Evolutionary conservation across 108 stramenopile genomes (phyloP), one percentile per base, ranked within the genome.

Genomic region (Nitzschia palea): DNA sequence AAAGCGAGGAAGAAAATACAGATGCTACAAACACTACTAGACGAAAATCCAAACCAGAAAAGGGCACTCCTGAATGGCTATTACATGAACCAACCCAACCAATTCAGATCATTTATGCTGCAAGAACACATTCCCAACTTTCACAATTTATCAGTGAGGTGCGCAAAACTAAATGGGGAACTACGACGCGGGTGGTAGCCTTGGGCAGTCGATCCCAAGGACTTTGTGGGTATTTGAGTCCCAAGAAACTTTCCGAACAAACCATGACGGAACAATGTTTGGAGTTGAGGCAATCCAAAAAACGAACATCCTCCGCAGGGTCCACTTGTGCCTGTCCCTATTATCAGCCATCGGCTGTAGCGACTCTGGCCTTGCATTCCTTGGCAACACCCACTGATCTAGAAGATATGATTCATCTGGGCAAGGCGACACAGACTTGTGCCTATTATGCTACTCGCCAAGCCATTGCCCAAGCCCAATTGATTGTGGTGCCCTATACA

Each of bases 91-190:
- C 59, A 1, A 32, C 4, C 55, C 27, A n/a, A n/a, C 23, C 22
- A 45, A 47, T 80, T 80, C 34, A 95, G 87, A 85, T 98, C 37
- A 68, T 96, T 23, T 97, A 94, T 65, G 88, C 89, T 32, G 94
- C 95, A 52, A 55, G 99, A 25, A 98, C 99, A 18, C 99, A 99
- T 70, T 96, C 95, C 10, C 99, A 99, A 80, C 80, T 98, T 18
- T 86, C 96, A 9, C 99, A 99, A 71, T 99, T 99, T 65, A 81
- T 97, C 2, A 52, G 65, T 25, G 97, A 99, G 80, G 66, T 99
- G 20, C 62, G 78, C 4, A 67, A 81, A 28, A 94, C 88, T 1
- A 48, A 73, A 32, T 97, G 88, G 78, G 88, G 82, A 6, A 50
- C 62, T 1, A 55, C 62, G 12, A 68, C 94, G 3, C 77, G 92